Evolutionary conservation across 2,329 filamentous ascomycete species (phyloP), one percentile per base, ranked within the genome.

Genomic region (Hypocrella siamensis): DNA sequence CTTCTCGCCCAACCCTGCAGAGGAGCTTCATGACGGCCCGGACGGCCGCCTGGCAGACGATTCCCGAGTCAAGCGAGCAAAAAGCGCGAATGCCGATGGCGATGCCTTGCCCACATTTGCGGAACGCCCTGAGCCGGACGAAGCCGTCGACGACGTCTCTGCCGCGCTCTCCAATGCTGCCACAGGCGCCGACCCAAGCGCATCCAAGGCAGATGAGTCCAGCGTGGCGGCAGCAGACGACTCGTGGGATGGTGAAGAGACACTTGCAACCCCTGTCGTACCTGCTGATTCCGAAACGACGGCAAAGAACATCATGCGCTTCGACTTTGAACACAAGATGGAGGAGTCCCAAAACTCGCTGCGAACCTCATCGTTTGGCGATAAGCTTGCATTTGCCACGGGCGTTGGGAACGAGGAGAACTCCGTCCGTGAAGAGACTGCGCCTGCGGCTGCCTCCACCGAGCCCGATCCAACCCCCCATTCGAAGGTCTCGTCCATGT

Each of bases 91-190:
- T 14, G 70, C 67, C 32, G 75, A 80, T 44, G 77, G 71, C 14
- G 76, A 92, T 43, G 70, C 78, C 31, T 74, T 88, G 17, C 77
- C 80, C 16, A 63, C 73, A 31, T 93, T 92, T 51, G 82, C 83
- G 7, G 63, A 71, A 31, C 65, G 63, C 11, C 58, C 56, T 2
- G 38, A 40, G 7, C 34, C 46, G n/a, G 30, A 38, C 16, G 28
- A 32, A 4, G 35, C 37, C 4, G 34, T 39, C 6, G 26, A 34
- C 4, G 31, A 35, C 5, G 17, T 32, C 45, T 41, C 39, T 21
- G 41, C 38, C 4, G 34, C 21, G 31, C 15, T 16, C 8, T 18
- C 14, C 16, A 26, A 10, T 26, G 3, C 7, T 14, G 25, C 5
- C n/a, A 7, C 7, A 7, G 25, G 11, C 10, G 15, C n/a, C n/a